phyloP scores from a whole-genome alignment of 2,329 filamentous ascomycete species.

The Clonostachys rosea region DNA sequence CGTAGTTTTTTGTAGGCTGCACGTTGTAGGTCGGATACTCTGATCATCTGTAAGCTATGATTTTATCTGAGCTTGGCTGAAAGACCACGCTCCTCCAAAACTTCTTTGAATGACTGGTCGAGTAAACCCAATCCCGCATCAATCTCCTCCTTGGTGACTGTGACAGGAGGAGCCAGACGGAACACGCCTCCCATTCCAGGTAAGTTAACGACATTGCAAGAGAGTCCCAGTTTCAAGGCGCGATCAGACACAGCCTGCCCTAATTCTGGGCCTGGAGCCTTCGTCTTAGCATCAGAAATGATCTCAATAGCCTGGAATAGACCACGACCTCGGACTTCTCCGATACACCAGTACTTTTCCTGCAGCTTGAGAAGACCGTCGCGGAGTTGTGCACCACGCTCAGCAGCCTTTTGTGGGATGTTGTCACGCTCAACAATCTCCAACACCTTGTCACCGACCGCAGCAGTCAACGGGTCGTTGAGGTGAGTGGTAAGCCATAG shows the following conservation, averaged over 20 bases:
- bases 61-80: too few species aligned
- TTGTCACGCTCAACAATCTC: constrained; percentile 46
- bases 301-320: constrained; percentile 47
- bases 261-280: constrained; percentile 33
- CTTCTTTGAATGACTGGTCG: constrained; percentile 37
- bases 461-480: constrained; percentile 48
- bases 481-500: constrained; percentile 48
- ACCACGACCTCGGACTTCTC: constrained; percentile 45
- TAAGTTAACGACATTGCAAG: constrained; percentile 41
- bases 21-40: too few species aligned
- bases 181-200: constrained; percentile 44
- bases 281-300: constrained; percentile 34
- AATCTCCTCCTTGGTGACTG: constrained; percentile 36
- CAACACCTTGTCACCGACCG: constrained; percentile 49
- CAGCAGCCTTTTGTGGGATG: constrained; percentile 30
- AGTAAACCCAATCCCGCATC: constrained; percentile 41
- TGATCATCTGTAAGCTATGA: too few species aligned
- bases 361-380: constrained; percentile 35
- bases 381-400: constrained; percentile 35
- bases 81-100: too few species aligned
- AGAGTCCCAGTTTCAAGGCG: constrained; percentile 39
- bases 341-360: constrained; percentile 44
- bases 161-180: constrained; percentile 44
- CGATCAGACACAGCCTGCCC: constrained; percentile 34
- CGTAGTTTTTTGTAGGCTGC: too few species aligned